Evolutionary conservation across 495 filamentous ascomycete species (phyloP).

Genomic region (Neurospora sp.): DNA sequence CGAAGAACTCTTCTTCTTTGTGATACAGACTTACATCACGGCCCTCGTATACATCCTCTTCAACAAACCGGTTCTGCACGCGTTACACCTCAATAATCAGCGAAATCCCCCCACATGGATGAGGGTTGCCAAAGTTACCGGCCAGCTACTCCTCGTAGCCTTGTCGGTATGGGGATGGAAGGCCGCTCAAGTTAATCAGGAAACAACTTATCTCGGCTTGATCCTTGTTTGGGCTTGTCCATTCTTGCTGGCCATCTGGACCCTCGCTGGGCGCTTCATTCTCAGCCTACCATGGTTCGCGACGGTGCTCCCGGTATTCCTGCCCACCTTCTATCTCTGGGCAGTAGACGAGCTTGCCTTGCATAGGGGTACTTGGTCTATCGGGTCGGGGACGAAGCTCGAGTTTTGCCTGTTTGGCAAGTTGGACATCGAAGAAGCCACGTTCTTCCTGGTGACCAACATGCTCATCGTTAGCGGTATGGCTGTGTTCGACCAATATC

Average conservation of each 20-base stretch:
- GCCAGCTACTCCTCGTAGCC: conserved; percentile 31
- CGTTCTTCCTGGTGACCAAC: conserved; percentile 61
- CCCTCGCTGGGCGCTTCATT: conserved; percentile 47
- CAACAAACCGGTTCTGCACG: conserved; percentile 51
- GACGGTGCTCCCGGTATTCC: conserved; percentile 41
- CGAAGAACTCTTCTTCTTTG: conserved; percentile 65
- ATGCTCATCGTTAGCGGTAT: conserved; percentile 54
- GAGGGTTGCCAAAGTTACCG: conserved; percentile 21
- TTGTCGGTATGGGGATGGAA: conserved; percentile 22
- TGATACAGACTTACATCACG: conserved; percentile 66
- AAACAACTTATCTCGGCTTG: conserved; percentile 49
- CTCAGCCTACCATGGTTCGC: conserved; percentile 41
- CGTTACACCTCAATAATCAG: conserved; percentile 37
- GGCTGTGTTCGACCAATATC: conserved; percentile 50
- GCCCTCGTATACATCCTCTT: conserved; percentile 52
- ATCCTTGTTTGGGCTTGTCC: conserved; percentile 58
- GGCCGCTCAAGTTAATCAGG: background rate
- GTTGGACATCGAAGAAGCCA: conserved; percentile 57
- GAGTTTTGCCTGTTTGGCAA: conserved; percentile 47
- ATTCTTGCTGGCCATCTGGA: conserved; percentile 53
- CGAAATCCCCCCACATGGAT: conserved; percentile 3
- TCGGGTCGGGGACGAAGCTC: conserved; percentile 51
- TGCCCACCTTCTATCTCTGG: conserved; percentile 61
- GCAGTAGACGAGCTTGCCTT: conserved; percentile 53
- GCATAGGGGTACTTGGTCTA: conserved; percentile 54